These are phyloP conservation scores for Magnusiomyces tetraspermus DNA, from an alignment of 1,139 yeast species.

Conservation along the genomic window DNA sequence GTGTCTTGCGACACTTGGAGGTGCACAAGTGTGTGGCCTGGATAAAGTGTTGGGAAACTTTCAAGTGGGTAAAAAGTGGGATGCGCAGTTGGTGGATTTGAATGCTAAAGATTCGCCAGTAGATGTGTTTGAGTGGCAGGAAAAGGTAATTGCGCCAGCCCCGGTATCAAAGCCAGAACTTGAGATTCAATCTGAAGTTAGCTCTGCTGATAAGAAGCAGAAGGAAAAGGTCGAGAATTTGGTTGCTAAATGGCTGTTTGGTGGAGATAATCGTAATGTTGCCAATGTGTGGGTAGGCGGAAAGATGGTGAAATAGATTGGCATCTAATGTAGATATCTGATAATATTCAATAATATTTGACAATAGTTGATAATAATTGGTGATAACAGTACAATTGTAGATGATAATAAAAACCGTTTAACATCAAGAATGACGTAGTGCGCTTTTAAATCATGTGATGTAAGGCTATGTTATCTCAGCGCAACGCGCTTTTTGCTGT, in stretches of 20 bases:
- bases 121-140: constrained; percentile 70
- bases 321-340: no score
- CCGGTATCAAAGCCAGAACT: constrained; percentile 13
- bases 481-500: no score
- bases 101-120: constrained; percentile 44
- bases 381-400: no score
- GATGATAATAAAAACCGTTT: no score
- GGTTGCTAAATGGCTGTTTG: constrained; percentile 85
- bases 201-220: constrained; percentile 10
- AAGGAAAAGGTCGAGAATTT: constrained; percentile 41
- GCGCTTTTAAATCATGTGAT: no score
- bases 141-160: constrained; percentile 16
- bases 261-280: constrained; percentile 90
- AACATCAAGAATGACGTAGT: no score
- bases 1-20: constrained; percentile 80
- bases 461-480: no score
- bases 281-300: constrained; percentile 79
- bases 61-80: constrained; percentile 68
- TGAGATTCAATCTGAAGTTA: constrained; percentile 11
- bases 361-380: no score
- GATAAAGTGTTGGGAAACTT: constrained; percentile 58
- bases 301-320: constrained; percentile 34
- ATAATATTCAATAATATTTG: no score
- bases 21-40: constrained; percentile 68
- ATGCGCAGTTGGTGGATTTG: constrained; percentile 69